These are phyloP conservation scores for Fraxinus dipetala DNA, from an alignment of 305 asterid genomes.

Conservation along the genomic window DNA sequence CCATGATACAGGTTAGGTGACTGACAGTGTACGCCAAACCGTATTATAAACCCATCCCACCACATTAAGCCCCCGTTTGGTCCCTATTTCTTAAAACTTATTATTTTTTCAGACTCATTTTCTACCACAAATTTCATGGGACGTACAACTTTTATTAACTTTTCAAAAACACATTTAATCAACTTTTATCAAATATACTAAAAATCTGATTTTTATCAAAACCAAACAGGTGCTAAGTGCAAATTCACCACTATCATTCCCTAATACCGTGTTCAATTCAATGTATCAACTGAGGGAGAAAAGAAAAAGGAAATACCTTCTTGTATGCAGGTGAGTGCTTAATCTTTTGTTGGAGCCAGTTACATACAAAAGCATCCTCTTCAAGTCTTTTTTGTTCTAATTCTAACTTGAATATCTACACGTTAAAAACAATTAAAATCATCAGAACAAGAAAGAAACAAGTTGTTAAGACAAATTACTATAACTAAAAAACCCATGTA, in stretches of 20 bases:
- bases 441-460: neutral
- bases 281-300: neutral
- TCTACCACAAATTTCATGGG: neutral
- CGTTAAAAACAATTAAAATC: neutral
- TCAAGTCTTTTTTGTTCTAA: constrained; percentile 74
- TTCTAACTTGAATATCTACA: constrained; percentile 68
- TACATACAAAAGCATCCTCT: constrained; percentile 77
- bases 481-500: neutral
- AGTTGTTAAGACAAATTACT: neutral
- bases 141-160: neutral
- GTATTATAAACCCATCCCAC: neutral
- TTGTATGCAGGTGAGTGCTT: constrained; percentile 77
- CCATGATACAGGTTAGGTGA: neutral
- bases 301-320: constrained; percentile 40
- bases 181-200: neutral
- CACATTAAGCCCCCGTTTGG: neutral
- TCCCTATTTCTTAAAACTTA: neutral
- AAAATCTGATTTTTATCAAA: neutral
- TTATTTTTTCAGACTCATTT: neutral
- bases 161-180: neutral
- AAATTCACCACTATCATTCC: neutral
- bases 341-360: constrained; percentile 83
- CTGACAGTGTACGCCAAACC: neutral
- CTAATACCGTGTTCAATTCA: neutral
- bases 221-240: neutral